Base-by-base conservation (phyloP, 78 protist genomes). In the Blattamonas nauphoetae region DNA sequence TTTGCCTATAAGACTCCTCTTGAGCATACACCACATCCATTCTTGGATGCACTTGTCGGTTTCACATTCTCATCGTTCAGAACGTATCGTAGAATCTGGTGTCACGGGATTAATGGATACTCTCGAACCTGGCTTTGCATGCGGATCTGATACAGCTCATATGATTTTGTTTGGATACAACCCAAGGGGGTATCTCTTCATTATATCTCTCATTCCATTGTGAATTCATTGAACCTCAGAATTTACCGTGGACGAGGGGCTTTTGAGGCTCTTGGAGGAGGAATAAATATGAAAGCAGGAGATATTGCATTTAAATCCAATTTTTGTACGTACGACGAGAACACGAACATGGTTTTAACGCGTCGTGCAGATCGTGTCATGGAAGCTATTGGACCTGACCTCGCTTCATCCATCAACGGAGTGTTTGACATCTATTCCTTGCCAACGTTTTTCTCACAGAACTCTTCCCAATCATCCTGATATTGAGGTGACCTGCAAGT, bases 91-190 rank as follows among this genome's bases (percentile, higher is more conserved):
- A 45, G 42, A 81, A 87, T 78, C 85, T 1, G 87, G 87, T 1
- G 88, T 81, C 44, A 38, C 55, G n/a, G 96, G 96, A 33, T 36
- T 87, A 42, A 77, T 94, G 89, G 96, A 94, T 41, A 94, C 96
- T 0, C 94, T 94, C 0, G 94, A 90, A 81, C 94, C 96, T 36
- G 96, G 96, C 0, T 84, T 87, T 33, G 94, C 95, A 41, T 94
- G 96, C 78, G 96, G 96, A 11, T 87, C 92, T 71, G 96, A 94
- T 71, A 94, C 96, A 1, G 96, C 96, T n/a, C 96, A 94, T 88
- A 84, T 94, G 33, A 83, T 90, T 41, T 87, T 94, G 32, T 87
- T 94, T 11, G 96, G 96, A 33, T 94, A 94, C 80, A 88, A 90
- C 3, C 96, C 96, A 11, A 44, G 94, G 2, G 2, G 4, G 85